Evolutionary conservation across 192 early-diverging fungal genomes (phyloP), one percentile per base, ranked within the genome.

Genomic region (Rhizoclosmatium globosum): DNA sequence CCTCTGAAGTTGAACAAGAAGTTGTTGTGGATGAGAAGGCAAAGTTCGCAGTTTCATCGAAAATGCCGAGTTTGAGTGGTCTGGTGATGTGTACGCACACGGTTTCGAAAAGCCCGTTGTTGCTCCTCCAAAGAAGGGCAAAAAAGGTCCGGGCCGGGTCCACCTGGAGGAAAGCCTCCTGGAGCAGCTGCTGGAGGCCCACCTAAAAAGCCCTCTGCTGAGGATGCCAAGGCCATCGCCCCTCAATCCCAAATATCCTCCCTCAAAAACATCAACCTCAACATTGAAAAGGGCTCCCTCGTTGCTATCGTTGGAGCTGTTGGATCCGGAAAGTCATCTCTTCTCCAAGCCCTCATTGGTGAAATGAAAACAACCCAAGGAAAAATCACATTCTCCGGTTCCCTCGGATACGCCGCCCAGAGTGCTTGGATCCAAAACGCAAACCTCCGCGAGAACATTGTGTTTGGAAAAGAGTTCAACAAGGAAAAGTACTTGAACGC

Each of bases 381-480:
- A 4, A 73, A 77, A 0, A 89, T 95, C 1, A 68, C 82, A 0
- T 86, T 94, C 7, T 83, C 86, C 17, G 94, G 94, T 2, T 85
- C 81, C 2, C 85, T 97, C 21, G 92, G 92, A 13, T 97, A 96
- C 76, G 87, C 89, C 17, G 88, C 94, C 44, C 97, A 97, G 81
- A 87, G 87, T 23, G 90, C 96, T 1, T 98, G 96, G 96, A 94
- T 98, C 56, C 93, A 93, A 83, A 94, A 88, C 69, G 83, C 94
- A 56, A 90, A 89, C 21, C n/a, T 90, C 2, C 48, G 83, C 61
- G 79, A 85, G 17, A 92, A 96, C 74, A 92, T 96, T 78, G 70
- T 89, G 38, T 95, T 95, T 90, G 86, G 92, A 0, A 81, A 84
- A 13, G 85, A 86, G 0, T 93, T 84, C 73, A 86, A 95, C 46